phyloP scores from a whole-genome alignment of 345 rosid genomes.

The Eucalyptus regnans region DNA sequence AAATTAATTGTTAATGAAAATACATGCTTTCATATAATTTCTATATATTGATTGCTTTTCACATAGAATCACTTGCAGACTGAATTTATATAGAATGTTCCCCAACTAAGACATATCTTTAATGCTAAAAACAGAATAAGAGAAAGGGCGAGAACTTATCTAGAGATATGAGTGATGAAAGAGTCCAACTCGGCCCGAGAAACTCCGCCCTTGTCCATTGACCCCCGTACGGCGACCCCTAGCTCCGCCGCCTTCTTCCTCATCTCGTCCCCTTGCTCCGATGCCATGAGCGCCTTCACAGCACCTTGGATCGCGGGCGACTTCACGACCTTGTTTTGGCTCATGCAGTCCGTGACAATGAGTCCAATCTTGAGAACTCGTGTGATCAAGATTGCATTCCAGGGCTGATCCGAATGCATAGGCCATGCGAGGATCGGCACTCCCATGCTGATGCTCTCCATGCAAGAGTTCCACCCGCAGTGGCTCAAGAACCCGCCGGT shows the following conservation, averaged over 20 bases:
- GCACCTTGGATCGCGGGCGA: constrained; percentile 8
- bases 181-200: constrained; percentile 29
- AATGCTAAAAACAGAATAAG: not conserved
- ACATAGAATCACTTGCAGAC: not conserved
- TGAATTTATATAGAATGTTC: not conserved
- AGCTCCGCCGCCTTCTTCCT: constrained; percentile 31
- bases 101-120: not conserved
- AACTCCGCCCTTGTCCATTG: constrained; percentile 28
- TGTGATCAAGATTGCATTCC: constrained; percentile 31
- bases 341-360: constrained; percentile 15
- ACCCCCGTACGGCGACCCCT: constrained; percentile 4
- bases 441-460: constrained; percentile 60
- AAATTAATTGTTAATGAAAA: not conserved
- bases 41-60: not conserved
- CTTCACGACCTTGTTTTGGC: constrained; percentile 1
- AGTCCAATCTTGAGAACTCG: constrained; percentile 23
- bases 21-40: not conserved
- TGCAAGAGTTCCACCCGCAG: constrained; percentile 67
- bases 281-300: constrained; percentile 33
- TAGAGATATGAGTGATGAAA: constrained; percentile 36
- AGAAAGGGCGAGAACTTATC: not conserved
- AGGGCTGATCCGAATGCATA: constrained; percentile 57
- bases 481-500: constrained; percentile 52
- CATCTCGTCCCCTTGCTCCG: constrained; percentile 29
- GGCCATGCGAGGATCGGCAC: constrained; percentile 60